Evolutionary conservation across 108 stramenopile species (phyloP), one percentile per base, ranked within the genome.

Genomic region (Discostella stelligeroides): DNA sequence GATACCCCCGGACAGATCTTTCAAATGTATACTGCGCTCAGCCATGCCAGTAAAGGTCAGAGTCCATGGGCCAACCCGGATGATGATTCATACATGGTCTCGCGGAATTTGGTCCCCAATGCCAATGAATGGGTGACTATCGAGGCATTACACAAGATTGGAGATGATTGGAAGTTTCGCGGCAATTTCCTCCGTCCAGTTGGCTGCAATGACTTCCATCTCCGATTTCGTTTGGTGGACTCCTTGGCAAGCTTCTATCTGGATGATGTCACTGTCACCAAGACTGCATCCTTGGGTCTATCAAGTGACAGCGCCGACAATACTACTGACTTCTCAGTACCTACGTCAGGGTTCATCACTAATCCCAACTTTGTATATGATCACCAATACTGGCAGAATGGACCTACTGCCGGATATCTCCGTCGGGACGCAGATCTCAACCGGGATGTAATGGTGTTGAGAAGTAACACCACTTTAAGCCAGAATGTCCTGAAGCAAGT

Each of bases 171-270:
- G 76, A 77, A 45, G 9, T 70, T 58, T 60, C 56, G 58, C 23
- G 41, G 59, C 7, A 57, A 60, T 27, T 25, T 53, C 0, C 65
- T 77, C 38, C 11, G 15, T 1, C 76, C 76, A 17, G 54, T 49
- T 25, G 14, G 24, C 12, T 77, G 76, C 45, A 77, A 77, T 23
- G 68, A 77, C 37, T 77, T 70, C 48, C 76, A 77, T 27, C 58
- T 77, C 27, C 38, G 76, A 49, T 70, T 77, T 27, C 56, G 57
- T 25, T 17, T 69, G 38, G 47, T 54, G 17, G 43, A 37, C 13
- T 58, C 68, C 17, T 28, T 39, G 15, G 59, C 69, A 6, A 70
- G 69, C 29, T 77, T 49, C 20, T 58, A 60, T 23, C 17, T 77
- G 48, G 76, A 77, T 38, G 64, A 77, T 50, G 68, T 77, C 25